Base-by-base conservation (phyloP, 352 stramenopile genomes). In the Phytophthora cactorum region DNA sequence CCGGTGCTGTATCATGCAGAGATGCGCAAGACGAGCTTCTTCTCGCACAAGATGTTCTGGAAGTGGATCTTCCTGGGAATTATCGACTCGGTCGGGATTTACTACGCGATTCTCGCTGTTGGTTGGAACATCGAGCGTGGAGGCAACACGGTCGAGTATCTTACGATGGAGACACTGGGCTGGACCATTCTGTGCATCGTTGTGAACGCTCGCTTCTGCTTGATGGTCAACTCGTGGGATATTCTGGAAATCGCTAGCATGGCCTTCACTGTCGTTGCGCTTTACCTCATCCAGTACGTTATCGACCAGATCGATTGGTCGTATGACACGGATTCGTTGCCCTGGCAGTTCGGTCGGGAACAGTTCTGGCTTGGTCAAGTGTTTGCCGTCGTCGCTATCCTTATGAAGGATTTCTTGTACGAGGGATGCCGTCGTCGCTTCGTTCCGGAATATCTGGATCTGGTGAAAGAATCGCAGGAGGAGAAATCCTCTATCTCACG, bases 221-320 rank as follows among this genome's bases (percentile, higher is more conserved):
- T 94, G 44, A 83, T 96, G 75, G 84, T 94, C 10, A 90, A 91
- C 46, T 90, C 86, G 25, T 96, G 88, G 88, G 86, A 94, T 52
- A 31, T 77, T 29, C 75, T 93, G 8, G 80, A 91, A 47, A 44
- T 86, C 49, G 58, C 54, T n/a, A 81, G 76, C 15, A 82, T 96
- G 62, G 59, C 61, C 11, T 17, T 90, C 46, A 88, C 84, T 8
- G n/a, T 96, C 1, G 39, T 86, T 2, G 52, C 72, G 36, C 50
- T 93, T 2, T 96, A 93, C 59, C 59, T 81, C 1, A 75, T 90
- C 36, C 82, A 96, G 60, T 92, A 84, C 53, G 56, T 82, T 5
- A 73, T 94, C 51, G 88, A 96, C 50, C 44, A 81, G 49, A 89
- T 95, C 29, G 53, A 76, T 15, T 90, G 84, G 81, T 74, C 77